Conservation (phyloP, 495 filamentous ascomycete species). For the Clohesyomyces aquaticus region DNA sequence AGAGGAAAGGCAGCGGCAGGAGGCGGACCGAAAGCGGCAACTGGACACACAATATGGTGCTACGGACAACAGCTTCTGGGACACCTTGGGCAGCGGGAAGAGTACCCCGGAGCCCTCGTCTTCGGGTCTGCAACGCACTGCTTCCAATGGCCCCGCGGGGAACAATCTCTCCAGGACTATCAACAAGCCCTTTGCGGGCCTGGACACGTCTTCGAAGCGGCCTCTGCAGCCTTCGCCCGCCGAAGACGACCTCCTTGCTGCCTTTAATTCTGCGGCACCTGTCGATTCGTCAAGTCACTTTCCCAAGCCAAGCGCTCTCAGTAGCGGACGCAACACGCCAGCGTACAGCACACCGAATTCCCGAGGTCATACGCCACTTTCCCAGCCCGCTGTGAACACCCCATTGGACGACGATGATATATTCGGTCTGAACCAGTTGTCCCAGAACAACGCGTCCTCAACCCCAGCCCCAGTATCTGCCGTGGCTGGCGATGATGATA, state of each 20-base stretch:
- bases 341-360: constrained; percentile 15
- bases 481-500: constrained; percentile 69
- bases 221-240: constrained; percentile 40
- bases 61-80: constrained; percentile 68
- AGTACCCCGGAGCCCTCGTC: constrained; percentile 45
- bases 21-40: constrained; percentile 69
- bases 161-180: constrained; percentile 43
- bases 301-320: constrained; percentile 50
- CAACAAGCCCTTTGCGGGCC: constrained; percentile 46
- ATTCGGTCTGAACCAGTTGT: constrained; percentile 76
- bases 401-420: constrained; percentile 67
- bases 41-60: constrained; percentile 76
- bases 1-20: constrained; percentile 75
- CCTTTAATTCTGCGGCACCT: constrained; percentile 62
- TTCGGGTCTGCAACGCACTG: constrained; percentile 15
- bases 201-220: constrained; percentile 34
- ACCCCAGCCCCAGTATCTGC: constrained; percentile 43
- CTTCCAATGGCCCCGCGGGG: constrained; percentile 17
- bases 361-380: constrained; percentile 19
- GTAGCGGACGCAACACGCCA: constrained; percentile 36
- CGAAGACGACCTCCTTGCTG: constrained; percentile 66
- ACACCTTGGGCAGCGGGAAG: constrained; percentile 61
- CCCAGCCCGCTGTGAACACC: constrained; percentile 14
- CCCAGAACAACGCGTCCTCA: constrained; percentile 50
- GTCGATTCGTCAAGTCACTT: constrained; percentile 67